Conservation (phyloP, 225 moss, liverwort and hornwort genomes). For the Straminergon stramineum region DNA sequence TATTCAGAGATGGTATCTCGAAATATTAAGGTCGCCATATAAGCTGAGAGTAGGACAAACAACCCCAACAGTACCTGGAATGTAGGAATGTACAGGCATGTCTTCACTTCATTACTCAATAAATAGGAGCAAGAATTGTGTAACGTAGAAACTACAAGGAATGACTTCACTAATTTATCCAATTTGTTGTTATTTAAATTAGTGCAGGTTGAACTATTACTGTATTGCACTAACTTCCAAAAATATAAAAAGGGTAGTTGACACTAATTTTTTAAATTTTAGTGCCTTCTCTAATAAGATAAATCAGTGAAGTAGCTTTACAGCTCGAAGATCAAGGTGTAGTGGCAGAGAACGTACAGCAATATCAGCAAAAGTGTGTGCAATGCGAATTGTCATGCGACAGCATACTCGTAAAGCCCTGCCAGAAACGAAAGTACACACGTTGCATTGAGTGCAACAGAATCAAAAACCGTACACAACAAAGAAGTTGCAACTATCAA, state of each 20-base stretch:
- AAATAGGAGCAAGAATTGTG: neutral
- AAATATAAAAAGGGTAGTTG: neutral
- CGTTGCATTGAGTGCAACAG: neutral
- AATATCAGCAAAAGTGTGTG: conserved; percentile 42
- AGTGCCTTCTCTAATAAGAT: neutral
- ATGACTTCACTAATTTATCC: neutral
- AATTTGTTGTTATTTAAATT: neutral
- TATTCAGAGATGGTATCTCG: conserved; percentile 26
- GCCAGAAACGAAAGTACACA: neutral
- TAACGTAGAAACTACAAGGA: neutral
- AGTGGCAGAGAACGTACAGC: conserved; percentile 22
- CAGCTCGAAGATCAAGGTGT: neutral
- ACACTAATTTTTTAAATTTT: neutral
- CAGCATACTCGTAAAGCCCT: conserved; percentile 48
- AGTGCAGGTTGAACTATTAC: neutral
- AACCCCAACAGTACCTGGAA: conserved; percentile 44
- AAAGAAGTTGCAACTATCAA: neutral
- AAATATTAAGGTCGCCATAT: conserved; percentile 54
- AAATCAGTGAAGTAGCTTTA: neutral
- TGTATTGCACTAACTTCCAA: neutral
- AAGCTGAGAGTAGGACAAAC: conserved; percentile 59
- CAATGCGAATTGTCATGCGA: conserved; percentile 29
- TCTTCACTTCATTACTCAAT: neutral
- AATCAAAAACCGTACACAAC: neutral
- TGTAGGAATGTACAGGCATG: neutral